phyloP scores from a whole-genome alignment of 164 flowering plant species.

The Liquidambar formosana region DNA sequence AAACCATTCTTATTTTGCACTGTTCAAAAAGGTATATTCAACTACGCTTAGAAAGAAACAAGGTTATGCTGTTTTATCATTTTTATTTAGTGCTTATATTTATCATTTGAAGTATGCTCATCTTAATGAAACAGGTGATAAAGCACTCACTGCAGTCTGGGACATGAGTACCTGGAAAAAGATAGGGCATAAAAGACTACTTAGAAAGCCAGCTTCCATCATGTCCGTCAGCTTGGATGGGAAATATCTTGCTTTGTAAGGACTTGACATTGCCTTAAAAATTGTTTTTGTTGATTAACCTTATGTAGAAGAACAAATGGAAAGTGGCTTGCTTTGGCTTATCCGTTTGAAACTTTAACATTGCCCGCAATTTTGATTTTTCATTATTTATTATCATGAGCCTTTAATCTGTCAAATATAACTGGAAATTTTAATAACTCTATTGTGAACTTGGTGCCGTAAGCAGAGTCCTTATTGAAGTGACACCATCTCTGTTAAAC shows the following conservation, averaged over 20 bases:
- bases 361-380: background rate
- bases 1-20: conserved; percentile 92
- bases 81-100: background rate
- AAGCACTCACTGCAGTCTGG: conserved; percentile 72
- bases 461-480: background rate
- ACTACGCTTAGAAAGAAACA: conserved; percentile 6
- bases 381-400: too few species aligned
- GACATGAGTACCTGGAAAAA: conserved; percentile 91
- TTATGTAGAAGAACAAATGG: background rate
- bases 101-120: background rate
- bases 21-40: conserved; percentile 65
- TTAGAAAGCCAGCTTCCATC: conserved; percentile 69
- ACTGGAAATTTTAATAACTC: background rate
- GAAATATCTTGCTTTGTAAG: conserved; percentile 96
- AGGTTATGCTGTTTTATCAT: background rate
- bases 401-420: background rate
- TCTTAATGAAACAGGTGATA: conserved; percentile 51
- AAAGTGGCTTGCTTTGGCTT: background rate
- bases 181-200: conserved; percentile 80
- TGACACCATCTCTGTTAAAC: too few species aligned
- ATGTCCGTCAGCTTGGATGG: conserved; percentile 88
- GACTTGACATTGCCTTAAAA: background rate
- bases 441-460: background rate
- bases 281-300: background rate
- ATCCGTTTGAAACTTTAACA: background rate